These are phyloP conservation scores for Phaeophleospora eucalypticola DNA, from an alignment of 2,329 filamentous ascomycete species.

Conservation along the genomic window DNA sequence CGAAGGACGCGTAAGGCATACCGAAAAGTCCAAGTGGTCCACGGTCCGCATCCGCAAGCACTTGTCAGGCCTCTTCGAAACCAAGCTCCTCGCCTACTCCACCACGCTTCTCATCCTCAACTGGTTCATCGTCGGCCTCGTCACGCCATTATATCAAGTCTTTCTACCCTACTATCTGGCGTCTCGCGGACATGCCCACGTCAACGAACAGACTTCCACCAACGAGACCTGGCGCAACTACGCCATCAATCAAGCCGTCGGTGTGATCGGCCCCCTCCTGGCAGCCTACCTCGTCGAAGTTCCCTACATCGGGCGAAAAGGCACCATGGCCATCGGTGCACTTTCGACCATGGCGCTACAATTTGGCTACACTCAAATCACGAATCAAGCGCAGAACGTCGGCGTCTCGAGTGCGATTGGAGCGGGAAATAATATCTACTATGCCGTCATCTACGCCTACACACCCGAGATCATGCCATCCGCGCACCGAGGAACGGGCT, in stretches of 20 bases:
- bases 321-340: conserved; percentile 24
- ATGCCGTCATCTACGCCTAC: conserved; percentile 68
- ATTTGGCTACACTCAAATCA: conserved; percentile 27
- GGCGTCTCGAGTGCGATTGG: conserved; percentile 22
- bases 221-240: conserved; percentile 69
- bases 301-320: conserved; percentile 21
- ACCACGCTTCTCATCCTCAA: conserved; percentile 24
- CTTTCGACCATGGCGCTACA: conserved; percentile 22
- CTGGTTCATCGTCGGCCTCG: conserved; percentile 57
- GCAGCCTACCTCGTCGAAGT: conserved; percentile 21
- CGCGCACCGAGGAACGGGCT: conserved; percentile 64
- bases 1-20: conserved; percentile 22
- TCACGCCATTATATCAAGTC: conserved; percentile 81
- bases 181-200: conserved; percentile 7
- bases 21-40: conserved; percentile 24
- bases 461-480: conserved; percentile 73
- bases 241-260: conserved; percentile 61
- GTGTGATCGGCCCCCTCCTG: conserved; percentile 63
- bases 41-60: conserved; percentile 21
- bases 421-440: conserved; percentile 57
- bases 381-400: conserved; percentile 25
- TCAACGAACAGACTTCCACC: conserved; percentile 32
- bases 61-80: conserved; percentile 24
- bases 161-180: conserved; percentile 80
- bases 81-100: conserved; percentile 20